Base-by-base conservation (phyloP, 2,329 filamentous ascomycete genomes). In the Moelleriella libera region DNA sequence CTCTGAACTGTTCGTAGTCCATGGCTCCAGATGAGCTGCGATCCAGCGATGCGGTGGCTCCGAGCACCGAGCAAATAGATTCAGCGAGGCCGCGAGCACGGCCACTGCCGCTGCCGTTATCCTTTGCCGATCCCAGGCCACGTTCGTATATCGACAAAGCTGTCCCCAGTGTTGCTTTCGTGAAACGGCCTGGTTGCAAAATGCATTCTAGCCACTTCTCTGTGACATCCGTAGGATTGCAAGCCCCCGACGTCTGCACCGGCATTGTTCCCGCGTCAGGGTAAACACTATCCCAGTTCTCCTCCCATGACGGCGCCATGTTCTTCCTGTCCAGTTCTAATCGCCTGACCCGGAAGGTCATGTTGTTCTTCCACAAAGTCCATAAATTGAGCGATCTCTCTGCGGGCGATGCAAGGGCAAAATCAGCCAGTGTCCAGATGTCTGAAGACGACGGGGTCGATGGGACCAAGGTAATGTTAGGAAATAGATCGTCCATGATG, bases 141-240 rank as follows among this genome's bases (percentile, higher is more conserved):
- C 82, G 79, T 60, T 87, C 82, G 57, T 94, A 96, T 49, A 94
- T 85, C 30, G 77, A 72, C 34, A 97, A 68, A 1, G 89, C 86
- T 12, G 88, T 87, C 61, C 95, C 87, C 11, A 98, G 70, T 0
- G 87, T 89, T 6, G 85, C 74, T 34, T 73, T 75, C 0, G 85
- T 84, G 59, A 94, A 97, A 47, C 84, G 80, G 12, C 87, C 88
- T 1, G 92, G 90, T 50, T 79, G 81, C 56, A 97, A 76, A 49
- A 98, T 79, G 53, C 85, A 84, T 30, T 84, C 74, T 7, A 96
- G 68, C 92, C 92, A 98, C 60, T 85, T 85, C 56, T 95, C 87
- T 0, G 82, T 83, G 6, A 80, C 71, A 62, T 89, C 83, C 31
- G 78, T 74, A 34, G 82, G 67, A 57, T 87, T 82, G 51, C 76